Conservation (phyloP, 2,329 filamentous ascomycete species). For the Rhinocladiella mackenziei region DNA sequence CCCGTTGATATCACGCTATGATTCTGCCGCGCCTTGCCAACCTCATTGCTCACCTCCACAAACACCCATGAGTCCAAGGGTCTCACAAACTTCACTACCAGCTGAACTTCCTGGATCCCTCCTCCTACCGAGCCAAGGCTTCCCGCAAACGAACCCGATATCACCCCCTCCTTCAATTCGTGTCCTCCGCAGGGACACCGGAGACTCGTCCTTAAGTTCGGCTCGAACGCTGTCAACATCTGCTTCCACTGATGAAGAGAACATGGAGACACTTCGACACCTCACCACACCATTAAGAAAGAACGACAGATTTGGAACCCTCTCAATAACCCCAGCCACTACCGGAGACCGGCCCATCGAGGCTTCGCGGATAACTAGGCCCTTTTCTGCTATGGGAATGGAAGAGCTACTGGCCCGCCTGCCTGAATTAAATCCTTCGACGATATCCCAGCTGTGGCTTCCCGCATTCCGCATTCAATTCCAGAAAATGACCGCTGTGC, state of each 20-base stretch:
- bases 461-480: constrained; percentile 20
- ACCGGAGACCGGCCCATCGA: constrained; percentile 11
- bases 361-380: constrained; percentile 13
- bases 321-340: constrained; percentile 13
- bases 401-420: constrained; percentile 23
- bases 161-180: constrained; percentile 22
- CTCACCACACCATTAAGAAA: constrained; percentile 19
- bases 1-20: constrained; percentile 6
- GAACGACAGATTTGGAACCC: constrained; percentile 15
- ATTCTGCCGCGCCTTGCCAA: constrained; percentile 10
- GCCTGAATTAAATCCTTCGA: constrained; percentile 8
- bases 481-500: constrained; percentile 14
- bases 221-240: constrained; percentile 15
- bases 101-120: constrained; percentile 22
- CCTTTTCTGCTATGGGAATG: constrained; percentile 21
- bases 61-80: constrained; percentile 10
- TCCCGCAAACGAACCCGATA: constrained; percentile 20
- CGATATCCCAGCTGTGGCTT: constrained; percentile 19
- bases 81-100: constrained; percentile 11
- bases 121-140: constrained; percentile 21
- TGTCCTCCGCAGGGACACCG: constrained; percentile 15
- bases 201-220: constrained; percentile 14
- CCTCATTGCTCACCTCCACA: constrained; percentile 12
- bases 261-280: constrained; percentile 20
- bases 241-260: constrained; percentile 11